phyloP scores from a whole-genome alignment of 2,329 filamentous ascomycete species.

The Myriosclerotinia curreyana region DNA sequence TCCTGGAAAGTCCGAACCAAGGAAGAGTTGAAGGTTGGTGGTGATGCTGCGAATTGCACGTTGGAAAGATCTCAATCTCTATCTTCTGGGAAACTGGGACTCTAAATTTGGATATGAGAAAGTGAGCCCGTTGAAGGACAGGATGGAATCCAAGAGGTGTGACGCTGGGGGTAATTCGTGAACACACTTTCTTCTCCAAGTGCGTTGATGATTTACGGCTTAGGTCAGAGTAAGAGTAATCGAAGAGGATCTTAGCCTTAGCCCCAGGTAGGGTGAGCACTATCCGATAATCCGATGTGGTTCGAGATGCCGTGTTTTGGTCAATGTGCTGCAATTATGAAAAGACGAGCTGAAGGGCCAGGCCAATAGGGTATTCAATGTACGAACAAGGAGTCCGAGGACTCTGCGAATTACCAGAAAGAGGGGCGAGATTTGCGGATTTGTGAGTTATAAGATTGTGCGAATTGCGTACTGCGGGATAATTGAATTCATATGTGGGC shows the following conservation, averaged over 20 bases:
- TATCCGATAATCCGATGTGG: neutral
- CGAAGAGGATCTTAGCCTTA: conserved; percentile 1
- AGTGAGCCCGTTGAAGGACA: conserved; percentile 12
- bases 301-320: conserved; percentile 16
- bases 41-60: conserved; percentile 16
- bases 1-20: conserved; percentile 17
- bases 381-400: neutral
- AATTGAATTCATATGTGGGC: conserved; percentile 5
- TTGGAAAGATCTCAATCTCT: conserved; percentile 13
- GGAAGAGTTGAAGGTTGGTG: conserved; percentile 19
- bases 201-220: conserved; percentile 18
- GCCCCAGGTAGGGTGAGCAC: conserved; percentile 2
- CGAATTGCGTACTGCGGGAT: neutral
- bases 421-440: neutral
- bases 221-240: conserved; percentile 18
- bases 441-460: conserved; percentile 8
- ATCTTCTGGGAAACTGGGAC: neutral
- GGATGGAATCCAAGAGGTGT: conserved; percentile 12
- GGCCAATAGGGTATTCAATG: conserved; percentile 13
- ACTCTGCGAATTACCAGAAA: neutral
- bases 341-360: conserved; percentile 6
- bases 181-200: conserved; percentile 1
- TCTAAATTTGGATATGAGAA: conserved; percentile 19
- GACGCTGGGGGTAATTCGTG: conserved; percentile 11
- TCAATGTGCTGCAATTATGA: conserved; percentile 10